A percentile compares a stretch with the other conserved stretches of the same genome.
phyloP scores from a whole-genome alignment of 495 filamentous ascomycete genomes.

The Penicillium coprophilum region DNA sequence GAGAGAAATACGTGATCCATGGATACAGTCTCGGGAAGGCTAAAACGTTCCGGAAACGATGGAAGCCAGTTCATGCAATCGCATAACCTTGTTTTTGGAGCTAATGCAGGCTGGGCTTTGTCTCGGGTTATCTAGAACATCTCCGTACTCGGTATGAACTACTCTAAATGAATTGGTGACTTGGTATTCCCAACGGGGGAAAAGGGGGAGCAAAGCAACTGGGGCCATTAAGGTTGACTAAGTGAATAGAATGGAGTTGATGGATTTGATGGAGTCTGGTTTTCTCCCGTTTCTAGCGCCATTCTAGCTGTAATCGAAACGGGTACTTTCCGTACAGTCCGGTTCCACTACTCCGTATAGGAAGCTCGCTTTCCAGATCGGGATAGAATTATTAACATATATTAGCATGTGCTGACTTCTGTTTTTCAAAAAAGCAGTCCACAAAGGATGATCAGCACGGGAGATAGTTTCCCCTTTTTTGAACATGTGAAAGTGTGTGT shows the following conservation, averaged over 20 bases:
- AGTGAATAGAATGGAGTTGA: conserved; percentile 3
- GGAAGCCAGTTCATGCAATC: conserved; percentile 32
- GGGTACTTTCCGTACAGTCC: conserved; percentile 19
- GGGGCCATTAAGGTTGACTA: conserved; percentile 16
- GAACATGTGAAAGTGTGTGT: neutral
- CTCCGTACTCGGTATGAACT: conserved; percentile 5
- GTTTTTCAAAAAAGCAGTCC: neutral
- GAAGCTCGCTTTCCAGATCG: conserved; percentile 19
- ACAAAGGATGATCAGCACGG: neutral
- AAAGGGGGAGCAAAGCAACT: conserved; percentile 11
- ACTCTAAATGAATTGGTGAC: conserved; percentile 5
- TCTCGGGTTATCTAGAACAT: neutral
- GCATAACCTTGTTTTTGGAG: conserved; percentile 25
- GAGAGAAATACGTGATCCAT: neutral
- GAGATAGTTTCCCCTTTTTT: neutral
- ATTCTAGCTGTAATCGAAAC: conserved; percentile 33
- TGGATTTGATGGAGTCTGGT: neutral
- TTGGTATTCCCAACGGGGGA: conserved; percentile 15
- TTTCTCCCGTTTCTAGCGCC: conserved; percentile 33
- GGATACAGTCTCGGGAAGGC: conserved; percentile 2
- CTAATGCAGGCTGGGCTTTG: conserved; percentile 40
- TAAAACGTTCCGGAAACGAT: conserved; percentile 13
- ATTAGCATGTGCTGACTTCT: neutral
- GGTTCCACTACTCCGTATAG: conserved; percentile 27
- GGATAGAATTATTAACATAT: neutral